Evolutionary conservation across 306 rosid genomes (phyloP).

Genomic region (Dryas octopetala): DNA sequence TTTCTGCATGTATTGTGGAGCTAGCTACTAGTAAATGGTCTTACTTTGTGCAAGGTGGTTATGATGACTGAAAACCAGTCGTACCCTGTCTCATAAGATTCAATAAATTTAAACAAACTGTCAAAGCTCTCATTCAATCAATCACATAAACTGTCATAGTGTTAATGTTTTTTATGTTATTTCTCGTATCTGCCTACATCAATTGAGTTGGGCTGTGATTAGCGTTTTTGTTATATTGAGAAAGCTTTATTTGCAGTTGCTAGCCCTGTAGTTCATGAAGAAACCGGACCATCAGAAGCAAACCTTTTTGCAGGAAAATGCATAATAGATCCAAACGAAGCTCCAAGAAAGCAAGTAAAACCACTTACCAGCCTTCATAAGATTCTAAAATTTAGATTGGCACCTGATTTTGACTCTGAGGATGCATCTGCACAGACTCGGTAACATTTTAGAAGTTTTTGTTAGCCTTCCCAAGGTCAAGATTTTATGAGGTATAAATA

Average conservation of each 20-base stretch:
- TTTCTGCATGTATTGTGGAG: neutral
- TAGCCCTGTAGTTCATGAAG: conserved; percentile 57
- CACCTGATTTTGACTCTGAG: conserved; percentile 45
- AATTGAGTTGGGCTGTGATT: neutral
- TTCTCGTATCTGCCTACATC: neutral
- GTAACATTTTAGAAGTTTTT: conserved; percentile 1
- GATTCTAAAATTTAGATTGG: conserved; percentile 63
- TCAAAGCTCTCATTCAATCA: neutral
- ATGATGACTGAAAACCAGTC: neutral
- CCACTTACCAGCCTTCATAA: conserved; percentile 54
- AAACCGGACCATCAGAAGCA: conserved; percentile 66
- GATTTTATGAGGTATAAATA: neutral
- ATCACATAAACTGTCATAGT: neutral
- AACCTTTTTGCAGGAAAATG: conserved; percentile 51
- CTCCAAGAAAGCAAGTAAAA: conserved; percentile 59
- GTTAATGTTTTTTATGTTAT: neutral
- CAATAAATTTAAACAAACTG: neutral
- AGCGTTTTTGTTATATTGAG: neutral
- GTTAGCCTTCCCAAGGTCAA: neutral
- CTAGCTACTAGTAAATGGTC: neutral
- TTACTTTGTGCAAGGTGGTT: neutral
- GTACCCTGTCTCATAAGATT: neutral
- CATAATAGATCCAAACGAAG: conserved; percentile 56
- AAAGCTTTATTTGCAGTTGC: conserved; percentile 41
- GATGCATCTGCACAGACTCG: conserved; percentile 28